Evolutionary conservation across 768 basidiomycete species (phyloP).

Genomic region (Sutorius australiensis): DNA sequence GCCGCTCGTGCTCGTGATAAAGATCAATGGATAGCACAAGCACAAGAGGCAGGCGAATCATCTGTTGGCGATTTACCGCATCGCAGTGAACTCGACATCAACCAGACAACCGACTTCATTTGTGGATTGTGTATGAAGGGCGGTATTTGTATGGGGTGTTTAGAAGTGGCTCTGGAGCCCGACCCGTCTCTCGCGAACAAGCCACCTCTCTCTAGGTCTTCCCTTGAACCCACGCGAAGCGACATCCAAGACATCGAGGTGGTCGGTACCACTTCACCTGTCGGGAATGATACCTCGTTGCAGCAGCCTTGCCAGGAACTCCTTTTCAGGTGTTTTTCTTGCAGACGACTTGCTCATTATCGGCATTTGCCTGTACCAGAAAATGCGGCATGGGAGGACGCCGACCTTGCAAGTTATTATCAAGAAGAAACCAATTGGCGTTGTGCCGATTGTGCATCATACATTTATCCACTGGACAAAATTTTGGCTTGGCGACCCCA

Average conservation of each 20-base stretch:
- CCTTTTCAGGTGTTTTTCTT: slow-evolving; percentile 78
- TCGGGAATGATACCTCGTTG: slow-evolving; percentile 16
- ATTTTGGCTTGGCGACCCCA: slow-evolving; percentile 91
- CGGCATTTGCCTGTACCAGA: slow-evolving; percentile 57
- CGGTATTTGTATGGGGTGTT: slow-evolving; percentile 75
- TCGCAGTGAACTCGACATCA: slow-evolving; percentile 42
- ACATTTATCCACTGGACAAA: slow-evolving; percentile 66
- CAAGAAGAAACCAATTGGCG: slow-evolving; percentile 55
- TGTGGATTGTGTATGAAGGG: slow-evolving; percentile 74
- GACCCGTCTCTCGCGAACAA: slow-evolving; percentile 33
- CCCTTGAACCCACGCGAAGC: slow-evolving; percentile 6
- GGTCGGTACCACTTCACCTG: slow-evolving; percentile 24
- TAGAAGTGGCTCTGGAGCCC: slow-evolving; percentile 50
- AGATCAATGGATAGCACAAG: slow-evolving; percentile 34
- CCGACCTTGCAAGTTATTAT: slow-evolving; percentile 58
- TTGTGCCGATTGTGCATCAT: slow-evolving; percentile 78
- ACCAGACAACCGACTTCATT: slow-evolving; percentile 74
- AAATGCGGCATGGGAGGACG: slow-evolving; percentile 31
- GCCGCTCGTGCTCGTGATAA: slow-evolving; percentile 56
- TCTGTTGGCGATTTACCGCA: slow-evolving; percentile 37
- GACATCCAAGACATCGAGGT: slow-evolving; percentile 34
- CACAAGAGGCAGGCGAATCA: slow-evolving; percentile 20
- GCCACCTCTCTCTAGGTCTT: background rate
- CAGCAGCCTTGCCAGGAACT: slow-evolving; percentile 37
- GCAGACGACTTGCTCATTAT: slow-evolving; percentile 84